Base-by-base conservation (phyloP, 805 yeast species). In the Suhomyces tanzawaensis region DNA sequence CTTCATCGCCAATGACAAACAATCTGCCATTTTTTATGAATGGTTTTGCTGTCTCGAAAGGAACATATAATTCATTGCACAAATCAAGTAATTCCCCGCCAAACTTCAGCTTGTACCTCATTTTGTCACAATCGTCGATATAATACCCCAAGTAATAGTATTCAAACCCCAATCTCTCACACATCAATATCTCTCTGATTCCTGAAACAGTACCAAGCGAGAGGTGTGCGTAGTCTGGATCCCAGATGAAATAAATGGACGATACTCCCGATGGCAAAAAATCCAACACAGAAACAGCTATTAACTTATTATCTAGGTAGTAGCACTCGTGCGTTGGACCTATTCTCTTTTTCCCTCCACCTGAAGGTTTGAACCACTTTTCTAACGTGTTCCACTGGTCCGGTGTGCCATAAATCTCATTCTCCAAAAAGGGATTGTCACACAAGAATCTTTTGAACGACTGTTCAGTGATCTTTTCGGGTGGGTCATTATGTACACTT, bases 171-270 rank as follows among this genome's bases (percentile, higher is more conserved):
- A 78, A 60, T 29, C 72, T 57, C 19, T 69, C 47, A 4, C 80
- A 64, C 56, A 85, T 53, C 1, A 76, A 68, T 26, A 86, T 62
- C 52, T 89, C 97, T 27, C 85, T 61, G 19, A 88, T 51, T 0
- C 86, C 91, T 43, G 89, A 80, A 2, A 89, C 55, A 18, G 86
- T 86, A 0, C 97, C 97, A 21, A 89, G 57, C 0, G 86, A 82
- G 47, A 81, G 62, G 36, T 76, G 70, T 4, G 81, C 79, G 53
- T 71, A 82, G 37, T 80, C 90, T 0, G 95, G 93, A 53, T 88
- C 90, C 85, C 93, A 87, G 9, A 89, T 78, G 55, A 90, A 85
- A 56, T 90, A 89, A 1, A 90, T 90, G 0, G 95, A 81, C 0
- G 96, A 87, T 0, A 90, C 57, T 0, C 86, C 83, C 18, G 76